Evolutionary conservation across 1,284 basidiomycete species (phyloP).

Genomic region (Xerocomus minutiporus): DNA sequence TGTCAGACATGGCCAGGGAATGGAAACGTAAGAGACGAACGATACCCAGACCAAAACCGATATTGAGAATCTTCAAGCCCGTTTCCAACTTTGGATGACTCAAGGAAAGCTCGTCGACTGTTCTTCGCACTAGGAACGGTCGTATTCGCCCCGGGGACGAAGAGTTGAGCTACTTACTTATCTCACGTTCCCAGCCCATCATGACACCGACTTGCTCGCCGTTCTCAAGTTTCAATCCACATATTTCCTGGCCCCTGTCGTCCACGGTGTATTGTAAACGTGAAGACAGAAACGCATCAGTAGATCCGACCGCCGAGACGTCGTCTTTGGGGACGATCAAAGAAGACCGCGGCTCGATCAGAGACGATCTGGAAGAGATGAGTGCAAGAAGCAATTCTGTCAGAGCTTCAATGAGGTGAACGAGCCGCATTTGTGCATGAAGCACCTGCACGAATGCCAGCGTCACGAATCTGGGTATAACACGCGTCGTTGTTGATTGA

Average conservation of each 20-base stretch:
- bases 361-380: slow-evolving; percentile 44
- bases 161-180: slow-evolving; percentile 50
- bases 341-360: slow-evolving; percentile 38
- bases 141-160: slow-evolving; percentile 8
- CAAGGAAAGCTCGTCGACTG: slow-evolving; percentile 58
- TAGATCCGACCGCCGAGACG: slow-evolving; percentile 68
- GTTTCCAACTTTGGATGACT: slow-evolving; percentile 44
- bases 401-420: slow-evolving; percentile 8
- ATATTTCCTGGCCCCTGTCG: slow-evolving; percentile 76
- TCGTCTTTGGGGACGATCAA: slow-evolving; percentile 57
- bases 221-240: slow-evolving; percentile 66
- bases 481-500: slow-evolving; percentile 75
- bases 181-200: slow-evolving; percentile 91
- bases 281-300: slow-evolving; percentile 71
- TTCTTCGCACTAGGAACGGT: slow-evolving; percentile 56
- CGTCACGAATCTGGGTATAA: slow-evolving; percentile 77
- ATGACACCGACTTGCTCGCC: slow-evolving; percentile 81
- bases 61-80: slow-evolving; percentile 75
- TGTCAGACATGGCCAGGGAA: slow-evolving; percentile 8
- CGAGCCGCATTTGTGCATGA: slow-evolving; percentile 7
- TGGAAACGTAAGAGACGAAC: slow-evolving; percentile 42
- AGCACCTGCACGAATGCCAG: slow-evolving; percentile 80
- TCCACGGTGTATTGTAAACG: slow-evolving; percentile 70
- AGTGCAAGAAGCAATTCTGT: slow-evolving; percentile 64
- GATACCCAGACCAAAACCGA: slow-evolving; percentile 95